Conservation (phyloP, 805 yeast genomes). For the Starmerella apis region DNA sequence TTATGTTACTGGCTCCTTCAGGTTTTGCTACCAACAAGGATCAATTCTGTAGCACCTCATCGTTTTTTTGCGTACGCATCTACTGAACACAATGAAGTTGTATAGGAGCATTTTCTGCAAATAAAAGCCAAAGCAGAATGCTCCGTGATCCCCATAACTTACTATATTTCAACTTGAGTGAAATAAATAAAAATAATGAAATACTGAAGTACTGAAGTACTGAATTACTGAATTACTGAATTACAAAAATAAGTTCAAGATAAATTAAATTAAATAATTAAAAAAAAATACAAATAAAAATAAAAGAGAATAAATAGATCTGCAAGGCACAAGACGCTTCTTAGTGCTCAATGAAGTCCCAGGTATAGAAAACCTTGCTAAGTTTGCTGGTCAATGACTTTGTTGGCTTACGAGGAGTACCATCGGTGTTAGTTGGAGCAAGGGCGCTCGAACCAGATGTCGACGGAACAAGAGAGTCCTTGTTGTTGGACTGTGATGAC, state of each 20-base stretch:
- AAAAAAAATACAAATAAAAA: no score
- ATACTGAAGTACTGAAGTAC: not conserved
- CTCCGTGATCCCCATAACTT: not conserved
- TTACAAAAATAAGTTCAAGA: no score
- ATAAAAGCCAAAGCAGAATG: no score
- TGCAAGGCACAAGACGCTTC: not conserved
- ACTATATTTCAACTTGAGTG: not conserved
- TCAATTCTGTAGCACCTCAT: no score
- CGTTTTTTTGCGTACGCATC: no score
- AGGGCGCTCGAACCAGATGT: not conserved
- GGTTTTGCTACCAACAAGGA: no score
- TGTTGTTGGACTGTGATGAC: not conserved
- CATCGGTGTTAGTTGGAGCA: slow-evolving; percentile 2
- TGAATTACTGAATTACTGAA: not conserved
- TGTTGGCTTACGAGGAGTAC: not conserved
- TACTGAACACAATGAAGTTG: no score
- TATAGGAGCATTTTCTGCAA: no score
- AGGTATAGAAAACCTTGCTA: not conserved
- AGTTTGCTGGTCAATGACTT: not conserved
- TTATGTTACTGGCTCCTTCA: no score
- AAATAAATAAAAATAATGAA: no score
- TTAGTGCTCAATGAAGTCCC: slow-evolving; percentile 6
- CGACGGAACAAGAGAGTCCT: not conserved
- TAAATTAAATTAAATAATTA: not conserved
- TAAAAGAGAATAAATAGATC: not conserved